A percentile compares a stretch with the other conserved stretches of the same genome.
Conservation (phyloP, 805 yeast species). For the Candida patagonica region DNA sequence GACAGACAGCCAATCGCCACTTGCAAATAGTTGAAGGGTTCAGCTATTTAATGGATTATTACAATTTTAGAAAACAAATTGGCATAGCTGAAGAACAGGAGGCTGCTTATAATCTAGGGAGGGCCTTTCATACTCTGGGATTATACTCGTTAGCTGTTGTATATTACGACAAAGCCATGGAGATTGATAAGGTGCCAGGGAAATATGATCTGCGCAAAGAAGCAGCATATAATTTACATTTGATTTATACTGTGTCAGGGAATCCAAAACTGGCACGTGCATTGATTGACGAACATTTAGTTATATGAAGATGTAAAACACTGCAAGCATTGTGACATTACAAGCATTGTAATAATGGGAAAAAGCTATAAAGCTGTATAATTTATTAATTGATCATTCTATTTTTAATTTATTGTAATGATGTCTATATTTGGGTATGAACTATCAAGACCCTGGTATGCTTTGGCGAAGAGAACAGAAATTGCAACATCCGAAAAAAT, state of each 20-base stretch:
- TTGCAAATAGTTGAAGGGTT: constrained; percentile 82
- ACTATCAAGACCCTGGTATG: no score
- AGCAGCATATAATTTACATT: constrained; percentile 76
- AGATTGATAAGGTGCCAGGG: constrained; percentile 29
- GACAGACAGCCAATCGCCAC: constrained; percentile 79
- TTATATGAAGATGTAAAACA: constrained; percentile 30
- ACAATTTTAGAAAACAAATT: constrained; percentile 35
- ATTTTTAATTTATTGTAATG: no score
- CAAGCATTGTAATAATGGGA: no score
- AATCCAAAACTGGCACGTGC: constrained; percentile 55
- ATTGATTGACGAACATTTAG: constrained; percentile 58
- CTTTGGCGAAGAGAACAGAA: no score
- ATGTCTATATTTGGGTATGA: no score
- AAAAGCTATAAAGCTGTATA: no score
- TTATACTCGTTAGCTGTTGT: constrained; percentile 61
- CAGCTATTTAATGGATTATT: constrained; percentile 66
- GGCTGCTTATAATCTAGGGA: constrained; percentile 70
- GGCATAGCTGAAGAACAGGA: constrained; percentile 55
- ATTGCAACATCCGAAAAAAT: no score
- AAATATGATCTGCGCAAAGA: constrained; percentile 60
- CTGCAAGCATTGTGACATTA: no score
- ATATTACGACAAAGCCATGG: constrained; percentile 63
- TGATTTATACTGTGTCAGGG: constrained; percentile 69
- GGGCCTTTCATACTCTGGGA: constrained; percentile 79
- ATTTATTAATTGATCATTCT: no score